Evolutionary conservation across 169 alveolate species (phyloP), one percentile per base, ranked within the genome.

Genomic region (Eimeria tenella): DNA sequence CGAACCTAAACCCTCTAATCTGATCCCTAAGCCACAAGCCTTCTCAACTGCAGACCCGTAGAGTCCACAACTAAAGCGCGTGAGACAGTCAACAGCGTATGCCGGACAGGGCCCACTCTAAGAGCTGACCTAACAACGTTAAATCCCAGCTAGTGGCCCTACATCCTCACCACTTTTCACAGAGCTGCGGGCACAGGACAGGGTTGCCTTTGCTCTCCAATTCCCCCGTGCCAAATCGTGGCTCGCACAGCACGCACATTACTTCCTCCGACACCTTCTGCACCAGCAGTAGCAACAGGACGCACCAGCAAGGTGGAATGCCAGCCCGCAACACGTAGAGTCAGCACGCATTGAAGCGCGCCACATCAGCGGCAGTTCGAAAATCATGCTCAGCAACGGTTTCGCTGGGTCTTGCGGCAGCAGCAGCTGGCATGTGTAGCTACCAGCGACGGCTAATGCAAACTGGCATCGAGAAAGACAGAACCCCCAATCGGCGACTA

Each of bases 191-290:
- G 25, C 91, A 84, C 63, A 84, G 25, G n/a, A 84, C 15, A 71
- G 91, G 65, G 6, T 62, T 58, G 79, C 91, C 91, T 42, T 62
- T 84, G 65, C 63, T 58, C 79, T 84, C 91, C 50, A 62, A 62
- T 56, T 58, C 91, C 50, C 91, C 91, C 50, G 91, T 84, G 79
- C 91, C 91, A 58, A 84, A 84, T 0, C 91, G 58, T 17, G 91
- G 79, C 50, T 84, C 91, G 55, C 91, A 84, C 53, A 84, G 68
- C 19, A 42, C 75, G 79, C 91, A 84, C 75, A 84, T 13, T 25
- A 84, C 91, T 42, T 84, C 79, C 70, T 84, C 91, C 9, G 91
- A 84, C n/a, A 84, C 91, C 53, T 25, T 84, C 91, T 84, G 91
- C 79, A 60, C 50, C 81, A 84, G 79, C 91, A 84, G 31, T 6